Conservation (phyloP, 345 rosid species). For the Crucihimalaya himalaica region DNA sequence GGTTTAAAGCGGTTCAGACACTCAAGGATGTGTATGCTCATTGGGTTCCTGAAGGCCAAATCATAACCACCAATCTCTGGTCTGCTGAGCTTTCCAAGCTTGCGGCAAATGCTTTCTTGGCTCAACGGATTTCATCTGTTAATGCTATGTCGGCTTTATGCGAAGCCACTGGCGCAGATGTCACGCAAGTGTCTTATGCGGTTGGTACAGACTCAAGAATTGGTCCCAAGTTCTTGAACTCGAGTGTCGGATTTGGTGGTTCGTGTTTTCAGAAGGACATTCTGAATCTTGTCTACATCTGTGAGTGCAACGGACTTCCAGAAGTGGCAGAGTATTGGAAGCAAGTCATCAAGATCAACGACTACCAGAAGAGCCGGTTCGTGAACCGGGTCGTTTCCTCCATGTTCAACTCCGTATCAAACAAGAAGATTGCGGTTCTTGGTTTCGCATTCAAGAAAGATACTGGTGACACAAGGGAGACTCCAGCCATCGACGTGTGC, state of each 20-base stretch:
- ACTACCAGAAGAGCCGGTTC: conserved; percentile 72
- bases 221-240: conserved; percentile 74
- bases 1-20: conserved; percentile 62
- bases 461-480: conserved; percentile 83
- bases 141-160: conserved; percentile 89
- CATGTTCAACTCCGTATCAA: conserved; percentile 77
- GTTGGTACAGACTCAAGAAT: conserved; percentile 76
- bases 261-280: conserved; percentile 90
- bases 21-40: conserved; percentile 76
- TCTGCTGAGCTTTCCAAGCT: conserved; percentile 91
- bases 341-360: conserved; percentile 80
- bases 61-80: conserved; percentile 79
- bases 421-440: conserved; percentile 75
- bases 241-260: conserved; percentile 90
- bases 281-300: conserved; percentile 69
- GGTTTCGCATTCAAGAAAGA: conserved; percentile 93
- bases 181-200: conserved; percentile 65
- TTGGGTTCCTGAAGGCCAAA: conserved; percentile 76
- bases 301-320: conserved; percentile 76
- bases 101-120: conserved; percentile 86
- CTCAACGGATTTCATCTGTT: conserved; percentile 82
- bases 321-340: conserved; percentile 84
- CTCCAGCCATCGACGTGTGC: conserved; percentile 83
- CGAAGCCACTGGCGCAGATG: conserved; percentile 85
- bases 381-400: conserved; percentile 78